Percentiles rank a stretch among this genome's conserved stretches.
Conservation (phyloP, 495 filamentous ascomycete genomes). For the Aspergillus hancockii region DNA sequence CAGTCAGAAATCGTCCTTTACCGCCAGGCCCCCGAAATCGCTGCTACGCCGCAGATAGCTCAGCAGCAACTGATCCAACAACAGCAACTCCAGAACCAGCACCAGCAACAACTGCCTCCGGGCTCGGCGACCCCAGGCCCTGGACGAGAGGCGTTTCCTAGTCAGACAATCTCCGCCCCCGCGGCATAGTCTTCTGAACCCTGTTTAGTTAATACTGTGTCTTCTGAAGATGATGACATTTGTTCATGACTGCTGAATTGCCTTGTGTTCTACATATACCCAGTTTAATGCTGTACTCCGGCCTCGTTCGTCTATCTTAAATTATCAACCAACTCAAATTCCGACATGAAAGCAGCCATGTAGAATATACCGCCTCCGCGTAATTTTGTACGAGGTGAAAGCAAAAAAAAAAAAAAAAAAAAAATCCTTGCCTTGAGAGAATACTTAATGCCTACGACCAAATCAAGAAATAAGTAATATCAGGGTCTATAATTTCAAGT, state of each 20-base stretch:
- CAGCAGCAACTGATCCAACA: slow-evolving; percentile 49
- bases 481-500: background rate
- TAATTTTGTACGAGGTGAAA: no score
- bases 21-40: slow-evolving; percentile 80
- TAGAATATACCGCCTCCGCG: background rate
- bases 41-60: slow-evolving; percentile 46
- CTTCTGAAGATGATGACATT: background rate
- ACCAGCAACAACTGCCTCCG: slow-evolving; percentile 33
- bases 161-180: slow-evolving; percentile 27
- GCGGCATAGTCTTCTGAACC: slow-evolving; percentile 27
- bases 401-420: no score
- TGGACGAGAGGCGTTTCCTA: slow-evolving; percentile 31
- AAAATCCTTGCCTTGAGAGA: no score
- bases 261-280: slow-evolving; percentile 14
- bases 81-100: slow-evolving; percentile 42
- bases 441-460: background rate
- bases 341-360: background rate
- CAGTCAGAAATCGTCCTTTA: slow-evolving; percentile 98
- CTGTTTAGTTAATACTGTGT: slow-evolving; percentile 6
- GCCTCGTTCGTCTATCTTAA: slow-evolving; percentile 1
- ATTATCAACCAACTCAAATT: background rate
- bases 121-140: slow-evolving; percentile 45
- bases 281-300: slow-evolving; percentile 11
- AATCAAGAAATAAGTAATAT: slow-evolving; percentile 1
- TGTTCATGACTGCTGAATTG: slow-evolving; percentile 7